Percentiles rank a stretch among this genome's conserved stretches.
Conservation (phyloP, 768 basidiomycete species). For the Russula foetens region DNA sequence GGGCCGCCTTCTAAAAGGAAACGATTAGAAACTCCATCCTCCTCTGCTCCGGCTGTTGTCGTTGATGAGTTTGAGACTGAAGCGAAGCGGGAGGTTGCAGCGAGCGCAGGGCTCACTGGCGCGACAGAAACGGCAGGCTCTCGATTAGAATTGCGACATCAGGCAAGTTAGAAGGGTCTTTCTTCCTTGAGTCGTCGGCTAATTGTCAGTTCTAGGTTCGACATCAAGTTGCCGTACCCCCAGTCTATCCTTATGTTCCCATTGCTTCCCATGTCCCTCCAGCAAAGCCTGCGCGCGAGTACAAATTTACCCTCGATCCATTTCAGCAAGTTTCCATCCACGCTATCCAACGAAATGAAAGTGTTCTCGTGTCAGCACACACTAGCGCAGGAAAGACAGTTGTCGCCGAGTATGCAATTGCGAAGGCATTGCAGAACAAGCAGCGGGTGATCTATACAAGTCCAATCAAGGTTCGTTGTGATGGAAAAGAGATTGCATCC, state of each 20-base stretch:
- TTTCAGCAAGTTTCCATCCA: constrained; percentile 94
- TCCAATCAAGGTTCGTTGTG: constrained; percentile 86
- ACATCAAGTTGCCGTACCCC: constrained; percentile 94
- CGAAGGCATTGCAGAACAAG: constrained; percentile 87
- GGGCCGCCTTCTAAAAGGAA: constrained; percentile 47
- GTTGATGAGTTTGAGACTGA: constrained; percentile 89
- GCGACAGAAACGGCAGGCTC: constrained; percentile 53
- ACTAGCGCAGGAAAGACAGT: constrained; percentile 99
- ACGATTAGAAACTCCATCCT: constrained; percentile 34
- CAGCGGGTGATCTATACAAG: constrained; percentile 98
- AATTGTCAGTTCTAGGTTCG: constrained; percentile 49
- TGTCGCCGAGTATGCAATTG: constrained; percentile 99
- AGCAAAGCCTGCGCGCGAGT: constrained; percentile 82
- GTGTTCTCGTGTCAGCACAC: constrained; percentile 95
- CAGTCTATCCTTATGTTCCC: constrained; percentile 82
- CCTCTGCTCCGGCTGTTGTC: constrained; percentile 68
- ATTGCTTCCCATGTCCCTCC: constrained; percentile 90
- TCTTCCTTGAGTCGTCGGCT: background rate
- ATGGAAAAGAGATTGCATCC: background rate
- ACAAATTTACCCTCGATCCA: constrained; percentile 95
- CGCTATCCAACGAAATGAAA: constrained; percentile 95
- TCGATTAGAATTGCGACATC: constrained; percentile 71
- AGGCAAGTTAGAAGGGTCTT: constrained; percentile 38
- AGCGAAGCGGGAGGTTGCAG: constrained; percentile 85
- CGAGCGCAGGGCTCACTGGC: constrained; percentile 80